Evolutionary conservation across 805 yeast species (phyloP), one percentile per base, ranked within the genome.

Genomic region (Huiozyma sinensis): DNA sequence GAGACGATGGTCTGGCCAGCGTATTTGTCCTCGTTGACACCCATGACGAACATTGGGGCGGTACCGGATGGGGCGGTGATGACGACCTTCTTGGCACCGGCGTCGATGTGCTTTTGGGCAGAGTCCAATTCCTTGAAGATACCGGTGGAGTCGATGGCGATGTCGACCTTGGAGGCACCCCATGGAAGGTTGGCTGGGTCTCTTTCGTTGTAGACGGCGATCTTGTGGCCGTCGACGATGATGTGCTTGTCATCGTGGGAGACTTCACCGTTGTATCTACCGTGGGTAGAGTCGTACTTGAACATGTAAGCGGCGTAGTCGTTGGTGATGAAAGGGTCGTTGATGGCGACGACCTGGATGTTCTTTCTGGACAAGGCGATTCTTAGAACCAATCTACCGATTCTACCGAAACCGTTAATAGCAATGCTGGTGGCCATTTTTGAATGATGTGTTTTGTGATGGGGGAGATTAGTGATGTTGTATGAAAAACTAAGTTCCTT

Each of bases 201-300:
- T 63, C 76, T 72, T 67, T 77, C 83, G 62, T 76, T 76, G 74
- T 65, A 76, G 52, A 76, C 77, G 51, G 63, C 66, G 53, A 70
- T 64, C 58, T 61, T 54, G 47, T 65, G 50, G 57, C 80, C 82
- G 61, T 76, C 78, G 54, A 77, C 69, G 64, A 73, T 61, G 53
- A 78, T 63, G 60, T 63, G 56, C 54, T 69, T 67, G 56, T 69
- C 81, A 58, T 75, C 75, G 58, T 71, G 60, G 49, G 70, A 53
- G 45, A 79, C 82, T 57, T 70, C 75, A 63, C 83, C 83, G 29
- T 65, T 56, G 76, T 65, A 79, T 59, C 65, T 66, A 62, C 83
- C 82, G 69, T 79, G 85, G 47, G 83, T 79, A 50, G 83, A 77
- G 62, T 79, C 85, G 69, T 78, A 79, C 70, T 79, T 79, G 77